Percentiles rank a stretch among this genome's conserved stretches.
Evolutionary conservation across 1,139 yeast genomes (phyloP).

Genomic region (Schwanniomyces etchellsii): DNA sequence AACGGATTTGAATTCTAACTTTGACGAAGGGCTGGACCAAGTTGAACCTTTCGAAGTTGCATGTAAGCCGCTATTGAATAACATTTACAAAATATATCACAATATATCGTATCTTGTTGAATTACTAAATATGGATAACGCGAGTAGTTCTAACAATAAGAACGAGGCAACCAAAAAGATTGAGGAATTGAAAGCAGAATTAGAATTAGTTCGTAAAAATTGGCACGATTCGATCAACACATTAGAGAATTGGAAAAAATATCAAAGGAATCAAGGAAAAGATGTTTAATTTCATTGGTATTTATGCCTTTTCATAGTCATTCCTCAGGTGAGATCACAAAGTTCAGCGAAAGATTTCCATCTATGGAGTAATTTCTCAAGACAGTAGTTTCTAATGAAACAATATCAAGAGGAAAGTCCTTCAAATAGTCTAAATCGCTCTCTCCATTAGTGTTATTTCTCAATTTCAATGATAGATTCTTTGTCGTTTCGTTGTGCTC

Average conservation of each 20-base stretch:
- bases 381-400: conserved; percentile 29
- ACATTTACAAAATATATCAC: conserved; percentile 24
- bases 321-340: too few relatives aligned
- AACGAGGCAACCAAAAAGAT: conserved; percentile 11
- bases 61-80: conserved; percentile 29
- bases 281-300: background rate
- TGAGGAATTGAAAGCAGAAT: conserved; percentile 28
- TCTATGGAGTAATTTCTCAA: conserved; percentile 8
- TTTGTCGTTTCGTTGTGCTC: conserved; percentile 14
- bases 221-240: conserved; percentile 43
- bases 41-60: conserved; percentile 34
- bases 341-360: background rate
- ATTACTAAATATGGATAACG: conserved; percentile 8
- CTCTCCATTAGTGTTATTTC: conserved; percentile 7
- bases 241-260: conserved; percentile 43
- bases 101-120: conserved; percentile 20
- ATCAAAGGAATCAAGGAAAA: conserved; percentile 4
- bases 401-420: conserved; percentile 26
- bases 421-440: conserved; percentile 16
- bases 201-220: conserved; percentile 30
- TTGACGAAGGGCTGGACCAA: conserved; percentile 17
- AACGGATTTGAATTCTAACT: conserved; percentile 20
- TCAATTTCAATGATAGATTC: conserved; percentile 16
- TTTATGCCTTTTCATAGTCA: background rate
- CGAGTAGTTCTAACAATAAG: conserved; percentile 3